Percentiles rank a stretch among this genome's conserved stretches.
Conservation (phyloP, 495 filamentous ascomycete genomes). For the Rostrohypoxylon terebratum region DNA sequence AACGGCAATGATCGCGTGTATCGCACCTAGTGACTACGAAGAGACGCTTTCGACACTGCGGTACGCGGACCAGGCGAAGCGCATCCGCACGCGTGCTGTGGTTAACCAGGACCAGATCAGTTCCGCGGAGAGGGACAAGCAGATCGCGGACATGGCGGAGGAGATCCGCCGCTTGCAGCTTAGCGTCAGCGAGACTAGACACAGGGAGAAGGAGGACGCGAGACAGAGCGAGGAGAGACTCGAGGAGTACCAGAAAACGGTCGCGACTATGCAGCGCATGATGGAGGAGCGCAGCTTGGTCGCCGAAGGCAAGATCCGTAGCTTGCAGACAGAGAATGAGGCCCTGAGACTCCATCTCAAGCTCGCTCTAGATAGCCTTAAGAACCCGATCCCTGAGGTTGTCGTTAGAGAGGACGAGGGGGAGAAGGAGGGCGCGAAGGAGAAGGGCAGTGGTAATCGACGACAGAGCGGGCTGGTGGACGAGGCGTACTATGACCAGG, state of each 20-base stretch:
- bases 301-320: conserved; percentile 89
- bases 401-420: conserved; percentile 48
- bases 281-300: conserved; percentile 94
- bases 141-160: conserved; percentile 93
- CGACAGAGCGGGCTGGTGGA: conserved; percentile 48
- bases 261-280: conserved; percentile 85
- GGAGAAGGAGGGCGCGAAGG: conserved; percentile 37
- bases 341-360: conserved; percentile 85
- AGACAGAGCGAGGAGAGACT: conserved; percentile 74
- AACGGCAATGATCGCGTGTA: conserved; percentile 99
- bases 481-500: conserved; percentile 57
- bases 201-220: conserved; percentile 58
- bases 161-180: conserved; percentile 87
- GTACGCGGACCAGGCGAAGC: conserved; percentile 97
- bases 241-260: conserved; percentile 91
- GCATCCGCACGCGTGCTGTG: conserved; percentile 94
- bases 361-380: conserved; percentile 84
- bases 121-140: conserved; percentile 88
- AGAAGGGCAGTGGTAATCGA: conserved; percentile 51
- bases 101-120: conserved; percentile 94
- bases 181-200: conserved; percentile 67
- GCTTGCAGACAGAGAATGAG: conserved; percentile 88
- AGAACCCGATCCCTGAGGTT: conserved; percentile 82
- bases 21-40: conserved; percentile 94
- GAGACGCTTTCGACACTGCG: conserved; percentile 96